Conservation (phyloP, 768 basidiomycete species). For the Kwoniella dendrophila region DNA sequence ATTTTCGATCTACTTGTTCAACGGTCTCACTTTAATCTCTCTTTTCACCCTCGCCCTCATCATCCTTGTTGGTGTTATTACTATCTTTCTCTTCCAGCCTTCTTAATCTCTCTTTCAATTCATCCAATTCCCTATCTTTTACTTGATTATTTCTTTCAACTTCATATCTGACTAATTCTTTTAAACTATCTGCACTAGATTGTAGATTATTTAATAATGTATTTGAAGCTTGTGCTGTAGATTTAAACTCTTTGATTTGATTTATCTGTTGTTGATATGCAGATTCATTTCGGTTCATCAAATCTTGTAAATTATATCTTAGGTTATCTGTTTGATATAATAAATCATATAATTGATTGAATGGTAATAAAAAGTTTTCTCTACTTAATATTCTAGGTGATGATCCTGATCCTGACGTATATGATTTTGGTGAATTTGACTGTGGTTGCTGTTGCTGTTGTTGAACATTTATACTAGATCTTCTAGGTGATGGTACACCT, state of each 20-base stretch:
- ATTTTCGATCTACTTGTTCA: too few species aligned
- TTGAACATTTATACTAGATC: neutral
- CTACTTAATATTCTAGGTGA: conserved; percentile 21
- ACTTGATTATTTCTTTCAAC: conserved; percentile 23
- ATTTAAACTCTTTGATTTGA: conserved; percentile 41
- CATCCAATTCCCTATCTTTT: conserved; percentile 32
- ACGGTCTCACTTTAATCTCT: conserved; percentile 2
- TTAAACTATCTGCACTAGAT: conserved; percentile 41
- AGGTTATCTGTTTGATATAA: conserved; percentile 33
- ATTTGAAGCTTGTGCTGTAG: conserved; percentile 29
- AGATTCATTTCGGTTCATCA: conserved; percentile 36
- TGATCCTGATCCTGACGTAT: neutral
- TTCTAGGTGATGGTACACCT: conserved; percentile 10
- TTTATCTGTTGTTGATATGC: conserved; percentile 24
- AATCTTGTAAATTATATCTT: conserved; percentile 34
- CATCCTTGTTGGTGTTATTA: too few species aligned
- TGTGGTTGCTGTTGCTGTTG: neutral
- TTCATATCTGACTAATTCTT: conserved; percentile 52
- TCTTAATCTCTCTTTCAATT: conserved; percentile 48
- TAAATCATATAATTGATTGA: conserved; percentile 43
- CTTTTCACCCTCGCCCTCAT: neutral
- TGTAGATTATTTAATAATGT: conserved; percentile 40
- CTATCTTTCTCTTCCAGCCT: conserved; percentile 40
- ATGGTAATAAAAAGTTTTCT: conserved; percentile 37
- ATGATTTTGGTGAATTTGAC: conserved; percentile 4